Percentiles rank a stretch among this genome's conserved stretches.
These are phyloP conservation scores for Cornus florida DNA, from an alignment of 148 eudicot genomes.

Conservation along the genomic window DNA sequence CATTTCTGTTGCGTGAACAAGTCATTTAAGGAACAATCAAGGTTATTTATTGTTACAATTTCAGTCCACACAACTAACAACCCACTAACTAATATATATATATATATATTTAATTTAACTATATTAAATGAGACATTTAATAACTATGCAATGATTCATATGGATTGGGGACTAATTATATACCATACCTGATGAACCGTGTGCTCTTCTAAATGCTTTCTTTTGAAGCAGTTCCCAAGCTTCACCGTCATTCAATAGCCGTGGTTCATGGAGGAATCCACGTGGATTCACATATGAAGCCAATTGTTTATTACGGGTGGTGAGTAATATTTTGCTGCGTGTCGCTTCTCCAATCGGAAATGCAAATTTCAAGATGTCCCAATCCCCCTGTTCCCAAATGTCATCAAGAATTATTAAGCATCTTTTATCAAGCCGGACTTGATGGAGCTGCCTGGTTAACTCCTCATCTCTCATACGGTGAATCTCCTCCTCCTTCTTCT, in stretches of 20 bases:
- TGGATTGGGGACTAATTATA: not conserved
- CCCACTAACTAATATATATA: too few species aligned
- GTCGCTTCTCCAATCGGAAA: constrained; percentile 6
- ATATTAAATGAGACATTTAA: too few species aligned
- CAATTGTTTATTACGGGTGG: constrained; percentile 8
- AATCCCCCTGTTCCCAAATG: constrained; percentile 10
- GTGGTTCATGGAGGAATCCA: constrained; percentile 11
- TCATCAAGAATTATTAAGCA: constrained; percentile 27
- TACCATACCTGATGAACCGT: not conserved
- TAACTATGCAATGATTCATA: too few species aligned
- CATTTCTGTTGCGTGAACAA: too few species aligned
- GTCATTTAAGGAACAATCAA: too few species aligned
- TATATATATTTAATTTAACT: too few species aligned
- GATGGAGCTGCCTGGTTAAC: constrained; percentile 2
- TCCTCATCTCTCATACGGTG: constrained; percentile 4
- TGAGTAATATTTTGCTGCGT: constrained; percentile 6
- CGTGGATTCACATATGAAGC: constrained; percentile 1
- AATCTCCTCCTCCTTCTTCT: not conserved
- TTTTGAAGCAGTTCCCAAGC: constrained; percentile 12
- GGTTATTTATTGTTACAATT: too few species aligned
- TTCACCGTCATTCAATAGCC: not conserved
- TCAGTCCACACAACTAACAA: too few species aligned
- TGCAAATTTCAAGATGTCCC: constrained; percentile 11
- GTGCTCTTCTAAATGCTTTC: not conserved
- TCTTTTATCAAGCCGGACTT: not conserved